These are phyloP conservation scores for Cordyceps cateniannulata DNA, from an alignment of 2,329 filamentous ascomycete species.

Conservation along the genomic window DNA sequence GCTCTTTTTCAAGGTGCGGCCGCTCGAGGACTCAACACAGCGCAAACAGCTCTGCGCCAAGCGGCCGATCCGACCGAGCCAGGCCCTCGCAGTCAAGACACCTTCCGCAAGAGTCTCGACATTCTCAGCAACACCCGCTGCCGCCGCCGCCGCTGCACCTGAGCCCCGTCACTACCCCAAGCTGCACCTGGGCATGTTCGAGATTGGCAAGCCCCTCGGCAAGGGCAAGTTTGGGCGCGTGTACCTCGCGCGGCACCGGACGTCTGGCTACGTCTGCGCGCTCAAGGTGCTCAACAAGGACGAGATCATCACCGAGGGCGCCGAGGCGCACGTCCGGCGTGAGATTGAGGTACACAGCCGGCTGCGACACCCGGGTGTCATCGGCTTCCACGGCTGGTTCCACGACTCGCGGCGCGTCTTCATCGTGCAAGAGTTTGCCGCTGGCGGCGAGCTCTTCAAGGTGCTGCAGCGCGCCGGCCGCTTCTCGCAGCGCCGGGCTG, in stretches of 20 bases:
- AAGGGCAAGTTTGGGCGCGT: slow-evolving; percentile 87
- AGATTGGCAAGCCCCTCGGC: slow-evolving; percentile 77
- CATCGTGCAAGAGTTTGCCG: slow-evolving; percentile 79
- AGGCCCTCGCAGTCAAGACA: slow-evolving; percentile 6
- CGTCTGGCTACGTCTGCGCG: slow-evolving; percentile 74
- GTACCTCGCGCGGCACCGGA: slow-evolving; percentile 74
- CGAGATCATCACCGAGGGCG: slow-evolving; percentile 66
- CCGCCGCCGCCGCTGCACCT: slow-evolving; percentile 23
- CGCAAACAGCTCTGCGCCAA: slow-evolving; percentile 11
- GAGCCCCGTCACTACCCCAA: slow-evolving; percentile 40
- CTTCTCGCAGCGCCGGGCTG: slow-evolving; percentile 79
- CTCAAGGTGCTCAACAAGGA: slow-evolving; percentile 81
- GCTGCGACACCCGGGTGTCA: slow-evolving; percentile 75
- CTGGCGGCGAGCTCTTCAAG: slow-evolving; percentile 82
- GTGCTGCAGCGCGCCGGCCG: slow-evolving; percentile 69
- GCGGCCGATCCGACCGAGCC: slow-evolving; percentile 11
- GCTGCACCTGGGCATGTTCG: slow-evolving; percentile 73
- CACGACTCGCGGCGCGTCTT: slow-evolving; percentile 85
- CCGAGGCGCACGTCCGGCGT: slow-evolving; percentile 79
- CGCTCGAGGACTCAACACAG: slow-evolving; percentile 7
- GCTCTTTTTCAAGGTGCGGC: slow-evolving; percentile 10
- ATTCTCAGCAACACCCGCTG: slow-evolving; percentile 14
- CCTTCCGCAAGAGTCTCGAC: not conserved
- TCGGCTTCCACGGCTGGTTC: slow-evolving; percentile 79
- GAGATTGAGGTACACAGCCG: slow-evolving; percentile 89